Conservation (phyloP, 805 yeast species). For the Kuraishia borneana region DNA sequence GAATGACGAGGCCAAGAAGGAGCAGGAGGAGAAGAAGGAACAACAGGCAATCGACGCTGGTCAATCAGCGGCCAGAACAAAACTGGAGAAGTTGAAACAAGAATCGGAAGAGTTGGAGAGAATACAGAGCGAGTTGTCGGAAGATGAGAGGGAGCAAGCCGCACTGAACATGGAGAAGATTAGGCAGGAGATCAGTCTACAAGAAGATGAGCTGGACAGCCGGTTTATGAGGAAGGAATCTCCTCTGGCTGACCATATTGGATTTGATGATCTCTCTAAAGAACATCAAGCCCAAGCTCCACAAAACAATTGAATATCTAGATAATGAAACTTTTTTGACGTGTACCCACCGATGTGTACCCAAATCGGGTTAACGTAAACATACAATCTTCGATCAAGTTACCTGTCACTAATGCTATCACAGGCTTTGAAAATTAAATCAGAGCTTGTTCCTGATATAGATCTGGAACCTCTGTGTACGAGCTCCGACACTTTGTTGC, state of each 20-base stretch:
- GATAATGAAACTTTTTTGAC: too few species aligned
- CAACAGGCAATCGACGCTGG: constrained; percentile 5
- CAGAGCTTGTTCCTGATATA: too few species aligned
- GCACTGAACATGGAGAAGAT: background rate
- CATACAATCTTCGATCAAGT: too few species aligned
- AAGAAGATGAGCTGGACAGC: constrained; percentile 6
- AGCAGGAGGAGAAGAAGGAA: constrained; percentile 6
- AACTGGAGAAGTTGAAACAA: constrained; percentile 1
- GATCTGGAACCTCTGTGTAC: constrained; percentile 9
- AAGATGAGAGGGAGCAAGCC: constrained; percentile 1
- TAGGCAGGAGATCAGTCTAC: background rate
- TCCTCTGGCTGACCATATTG: constrained; percentile 4
- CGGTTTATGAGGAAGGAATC: constrained; percentile 12
- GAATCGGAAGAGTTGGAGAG: constrained; percentile 6
- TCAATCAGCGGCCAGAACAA: constrained; percentile 1
- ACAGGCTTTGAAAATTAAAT: too few species aligned
- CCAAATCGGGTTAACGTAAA: too few species aligned
- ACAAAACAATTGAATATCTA: too few species aligned
- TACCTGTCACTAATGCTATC: too few species aligned
- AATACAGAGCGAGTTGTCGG: background rate
- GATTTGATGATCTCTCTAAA: background rate
- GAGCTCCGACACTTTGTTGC: constrained; percentile 4
- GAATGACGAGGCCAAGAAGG: constrained; percentile 14
- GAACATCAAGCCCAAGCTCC: background rate
- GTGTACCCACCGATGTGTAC: too few species aligned